phyloP scores from a whole-genome alignment of 2,329 filamentous ascomycete species.

The Parastagonospora avenae region DNA sequence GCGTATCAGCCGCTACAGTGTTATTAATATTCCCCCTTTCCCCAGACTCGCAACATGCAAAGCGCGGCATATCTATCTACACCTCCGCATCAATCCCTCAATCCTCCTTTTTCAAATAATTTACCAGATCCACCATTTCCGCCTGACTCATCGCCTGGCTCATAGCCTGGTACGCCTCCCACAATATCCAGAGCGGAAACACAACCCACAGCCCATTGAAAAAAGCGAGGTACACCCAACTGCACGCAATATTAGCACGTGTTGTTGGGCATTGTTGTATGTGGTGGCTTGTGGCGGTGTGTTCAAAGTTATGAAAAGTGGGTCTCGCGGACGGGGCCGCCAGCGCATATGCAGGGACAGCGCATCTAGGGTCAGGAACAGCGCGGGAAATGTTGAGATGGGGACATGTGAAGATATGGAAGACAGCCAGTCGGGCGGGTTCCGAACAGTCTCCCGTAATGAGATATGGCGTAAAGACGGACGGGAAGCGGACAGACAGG shows the following conservation, averaged over 20 bases:
- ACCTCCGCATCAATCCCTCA: background rate
- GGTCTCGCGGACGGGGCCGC: slow-evolving; percentile 18
- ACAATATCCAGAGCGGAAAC: slow-evolving; percentile 63
- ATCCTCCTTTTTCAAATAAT: slow-evolving; percentile 44
- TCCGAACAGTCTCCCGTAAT: background rate
- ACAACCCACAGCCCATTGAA: slow-evolving; percentile 69
- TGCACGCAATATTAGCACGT: slow-evolving; percentile 20
- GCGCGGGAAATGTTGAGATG: background rate
- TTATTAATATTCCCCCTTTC: background rate
- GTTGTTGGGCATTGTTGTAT: background rate
- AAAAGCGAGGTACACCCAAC: slow-evolving; percentile 67
- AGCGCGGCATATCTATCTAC: no score
- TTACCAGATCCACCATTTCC: slow-evolving; percentile 46
- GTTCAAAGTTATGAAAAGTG: slow-evolving; percentile 15
- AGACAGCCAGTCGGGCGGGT: background rate
- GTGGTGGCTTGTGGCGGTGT: background rate
- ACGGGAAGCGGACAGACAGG: background rate
- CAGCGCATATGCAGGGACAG: slow-evolving; percentile 22
- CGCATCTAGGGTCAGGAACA: slow-evolving; percentile 13
- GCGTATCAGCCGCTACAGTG: no score
- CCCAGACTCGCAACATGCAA: background rate
- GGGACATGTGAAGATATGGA: background rate
- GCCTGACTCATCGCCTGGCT: slow-evolving; percentile 43
- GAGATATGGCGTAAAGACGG: background rate
- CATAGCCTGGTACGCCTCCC: slow-evolving; percentile 56